Conservation (phyloP, 1,139 yeast genomes). For the Wickerhamomyces sp. region DNA sequence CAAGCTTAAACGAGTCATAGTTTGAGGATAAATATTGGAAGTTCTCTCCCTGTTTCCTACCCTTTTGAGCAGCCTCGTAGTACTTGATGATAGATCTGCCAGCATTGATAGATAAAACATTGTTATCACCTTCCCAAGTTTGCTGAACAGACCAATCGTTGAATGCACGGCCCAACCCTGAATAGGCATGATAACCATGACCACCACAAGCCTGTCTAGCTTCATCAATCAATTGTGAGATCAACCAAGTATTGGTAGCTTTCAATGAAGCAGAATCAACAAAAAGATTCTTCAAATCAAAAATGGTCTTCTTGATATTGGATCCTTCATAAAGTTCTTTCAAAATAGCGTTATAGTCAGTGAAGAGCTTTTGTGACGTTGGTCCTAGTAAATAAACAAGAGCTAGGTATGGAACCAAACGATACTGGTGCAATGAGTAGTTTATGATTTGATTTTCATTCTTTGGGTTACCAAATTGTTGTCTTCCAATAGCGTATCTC, state of each 20-base stretch:
- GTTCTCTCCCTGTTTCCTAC: conserved; percentile 37
- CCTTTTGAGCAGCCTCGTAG: conserved; percentile 35
- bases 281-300: conserved; percentile 70
- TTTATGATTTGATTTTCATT: conserved; percentile 67
- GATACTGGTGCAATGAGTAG: conserved; percentile 82
- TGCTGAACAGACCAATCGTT: conserved; percentile 95
- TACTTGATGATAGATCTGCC: conserved; percentile 73
- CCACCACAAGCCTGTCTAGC: conserved; percentile 97
- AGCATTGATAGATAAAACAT: conserved; percentile 74
- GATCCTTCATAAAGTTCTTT: conserved; percentile 44
- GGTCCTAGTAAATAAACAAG: conserved; percentile 74
- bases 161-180: conserved; percentile 85
- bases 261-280: conserved; percentile 86
- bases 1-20: conserved; percentile 25
- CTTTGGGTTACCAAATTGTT: conserved; percentile 58
- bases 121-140: conserved; percentile 98
- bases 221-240: conserved; percentile 76
- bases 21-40: conserved; percentile 40
- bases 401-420: conserved; percentile 78
- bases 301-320: conserved; percentile 45
- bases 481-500: conserved; percentile 84
- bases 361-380: conserved; percentile 62
- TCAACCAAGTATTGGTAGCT: conserved; percentile 86
- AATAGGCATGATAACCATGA: conserved; percentile 87
- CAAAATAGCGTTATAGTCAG: conserved; percentile 49